Evolutionary conservation across 371 early-diverging fungal genomes (phyloP).

Genomic region (Circinella umbellata): DNA sequence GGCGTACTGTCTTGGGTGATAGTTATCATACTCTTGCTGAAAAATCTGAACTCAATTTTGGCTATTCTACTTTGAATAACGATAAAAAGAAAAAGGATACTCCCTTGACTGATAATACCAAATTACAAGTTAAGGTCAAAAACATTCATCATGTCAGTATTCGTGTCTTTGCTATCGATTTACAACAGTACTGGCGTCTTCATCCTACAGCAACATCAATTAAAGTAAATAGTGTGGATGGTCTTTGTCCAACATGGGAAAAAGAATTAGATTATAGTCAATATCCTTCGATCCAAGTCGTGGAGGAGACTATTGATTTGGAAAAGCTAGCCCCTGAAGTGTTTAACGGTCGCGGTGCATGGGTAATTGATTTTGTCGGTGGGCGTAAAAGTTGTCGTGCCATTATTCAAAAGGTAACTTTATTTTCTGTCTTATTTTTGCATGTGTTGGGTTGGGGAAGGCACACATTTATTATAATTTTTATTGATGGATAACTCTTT

Average conservation of each 20-base stretch:
- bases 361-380: conserved; percentile 55
- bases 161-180: conserved; percentile 47
- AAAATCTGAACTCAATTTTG: conserved; percentile 16
- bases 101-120: background rate
- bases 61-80: background rate
- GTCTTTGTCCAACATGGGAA: conserved; percentile 50
- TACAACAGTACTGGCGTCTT: conserved; percentile 41
- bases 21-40: background rate
- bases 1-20: background rate
- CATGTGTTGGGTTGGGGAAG: background rate
- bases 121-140: conserved; percentile 31
- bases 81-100: conserved; percentile 10
- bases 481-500: background rate
- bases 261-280: conserved; percentile 25
- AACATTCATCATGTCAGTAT: conserved; percentile 38
- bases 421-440: background rate
- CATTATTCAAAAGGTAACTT: conserved; percentile 44
- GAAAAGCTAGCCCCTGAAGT: conserved; percentile 19
- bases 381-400: conserved; percentile 43
- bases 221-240: conserved; percentile 35
- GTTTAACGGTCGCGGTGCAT: conserved; percentile 46
- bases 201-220: conserved; percentile 5
- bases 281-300: conserved; percentile 10
- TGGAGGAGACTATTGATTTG: conserved; percentile 8
- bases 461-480: too few species aligned